A percentile compares a stretch with the other conserved stretches of the same genome.
Conservation (phyloP, 2,329 filamentous ascomycete species). For the Plenodomus biglobosus region DNA sequence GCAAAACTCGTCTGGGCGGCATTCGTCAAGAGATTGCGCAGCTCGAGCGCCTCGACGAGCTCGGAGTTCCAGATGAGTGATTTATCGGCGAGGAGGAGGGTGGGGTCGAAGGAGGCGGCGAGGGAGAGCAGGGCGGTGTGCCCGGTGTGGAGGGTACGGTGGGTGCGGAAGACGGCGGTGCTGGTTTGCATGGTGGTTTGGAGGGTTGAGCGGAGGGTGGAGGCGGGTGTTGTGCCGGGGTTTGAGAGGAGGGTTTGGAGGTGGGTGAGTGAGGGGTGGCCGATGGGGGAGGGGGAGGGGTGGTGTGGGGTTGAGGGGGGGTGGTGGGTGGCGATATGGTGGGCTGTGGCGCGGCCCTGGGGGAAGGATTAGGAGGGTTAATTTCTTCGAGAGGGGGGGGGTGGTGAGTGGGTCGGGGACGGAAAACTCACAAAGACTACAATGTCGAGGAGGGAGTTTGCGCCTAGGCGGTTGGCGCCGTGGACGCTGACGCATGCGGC, state of each 20-base stretch:
- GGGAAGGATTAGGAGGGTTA: too few species aligned
- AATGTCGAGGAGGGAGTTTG: constrained; percentile 54
- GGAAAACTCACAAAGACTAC: constrained; percentile 52
- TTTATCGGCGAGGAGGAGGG: constrained; percentile 46
- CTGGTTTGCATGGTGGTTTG: constrained; percentile 52
- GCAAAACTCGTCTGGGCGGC: constrained; percentile 51
- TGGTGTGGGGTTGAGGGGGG: constrained; percentile 42
- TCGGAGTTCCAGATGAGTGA: constrained; percentile 55
- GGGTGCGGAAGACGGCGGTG: constrained; percentile 51
- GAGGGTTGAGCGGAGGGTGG: constrained; percentile 47
- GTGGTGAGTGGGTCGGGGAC: too few species aligned
- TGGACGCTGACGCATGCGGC: constrained; percentile 54
- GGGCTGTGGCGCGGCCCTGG: constrained; percentile 49
- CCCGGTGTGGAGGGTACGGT: constrained; percentile 41
- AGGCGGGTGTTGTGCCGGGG: constrained; percentile 42
- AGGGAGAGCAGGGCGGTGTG: constrained; percentile 38
- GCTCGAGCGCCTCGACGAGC: constrained; percentile 52
- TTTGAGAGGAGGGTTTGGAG: constrained; percentile 41
- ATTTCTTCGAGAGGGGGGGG: too few species aligned
- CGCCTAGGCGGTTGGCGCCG: constrained; percentile 52
- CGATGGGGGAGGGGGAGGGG: constrained; percentile 39
- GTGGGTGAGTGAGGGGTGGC: constrained; percentile 39
- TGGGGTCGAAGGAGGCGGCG: constrained; percentile 39
- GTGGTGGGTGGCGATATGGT: constrained; percentile 47
- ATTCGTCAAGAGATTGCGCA: constrained; percentile 52